Conservation (phyloP, 2,329 filamentous ascomycete species). For the Mycosphaerella arachidis region DNA sequence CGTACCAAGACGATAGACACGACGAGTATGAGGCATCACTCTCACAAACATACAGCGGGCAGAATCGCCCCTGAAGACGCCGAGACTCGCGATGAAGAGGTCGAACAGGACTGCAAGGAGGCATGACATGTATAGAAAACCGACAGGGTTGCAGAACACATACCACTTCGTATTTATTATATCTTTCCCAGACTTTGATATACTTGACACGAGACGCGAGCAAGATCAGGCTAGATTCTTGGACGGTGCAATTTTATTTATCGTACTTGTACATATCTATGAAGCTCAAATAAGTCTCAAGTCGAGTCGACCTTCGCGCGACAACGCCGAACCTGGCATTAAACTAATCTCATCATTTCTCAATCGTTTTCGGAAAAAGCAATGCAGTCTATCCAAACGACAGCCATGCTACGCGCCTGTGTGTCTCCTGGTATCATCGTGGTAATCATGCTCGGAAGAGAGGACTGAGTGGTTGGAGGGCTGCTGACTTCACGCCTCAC, state of each 20-base stretch:
- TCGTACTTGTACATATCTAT: not conserved
- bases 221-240: not conserved
- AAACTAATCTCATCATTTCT: not conserved
- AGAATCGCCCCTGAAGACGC: not conserved
- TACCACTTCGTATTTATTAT: not conserved
- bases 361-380: not conserved
- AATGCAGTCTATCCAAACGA: not conserved
- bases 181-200: not conserved
- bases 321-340: too few species aligned
- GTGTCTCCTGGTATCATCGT: not conserved
- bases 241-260: not conserved
- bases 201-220: not conserved
- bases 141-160: not conserved
- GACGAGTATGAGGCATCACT: too few species aligned
- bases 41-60: not conserved
- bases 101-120: not conserved
- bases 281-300: not conserved
- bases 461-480: not conserved
- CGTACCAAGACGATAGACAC: too few species aligned
- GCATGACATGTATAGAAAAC: not conserved
- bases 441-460: not conserved
- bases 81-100: not conserved
- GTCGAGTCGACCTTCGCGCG: not conserved
- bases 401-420: not conserved
- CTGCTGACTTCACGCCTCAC: constrained; percentile 47